Evolutionary conservation across 108 stramenopile species (phyloP).

Genomic region (Parietichytrium sp.): DNA sequence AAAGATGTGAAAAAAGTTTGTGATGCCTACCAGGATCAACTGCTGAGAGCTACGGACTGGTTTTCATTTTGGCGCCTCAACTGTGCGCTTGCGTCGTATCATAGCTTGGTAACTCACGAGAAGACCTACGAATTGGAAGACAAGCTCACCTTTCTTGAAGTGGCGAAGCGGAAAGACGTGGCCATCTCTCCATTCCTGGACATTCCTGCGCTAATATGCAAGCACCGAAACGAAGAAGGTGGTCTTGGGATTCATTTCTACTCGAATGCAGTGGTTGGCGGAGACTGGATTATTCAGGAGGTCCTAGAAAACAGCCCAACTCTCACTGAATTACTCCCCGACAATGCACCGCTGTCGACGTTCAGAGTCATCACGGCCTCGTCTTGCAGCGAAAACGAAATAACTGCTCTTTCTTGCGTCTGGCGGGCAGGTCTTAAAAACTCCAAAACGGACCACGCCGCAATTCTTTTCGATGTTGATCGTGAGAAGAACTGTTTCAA

Average conservation of each 20-base stretch:
- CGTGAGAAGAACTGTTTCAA: conserved; percentile 71
- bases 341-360: conserved; percentile 90
- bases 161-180: conserved; percentile 72
- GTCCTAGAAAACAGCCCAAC: conserved; percentile 54
- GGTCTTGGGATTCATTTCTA: conserved; percentile 93
- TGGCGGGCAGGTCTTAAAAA: conserved; percentile 86
- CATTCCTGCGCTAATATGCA: conserved; percentile 81
- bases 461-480: conserved; percentile 93
- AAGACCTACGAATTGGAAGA: conserved; percentile 85
- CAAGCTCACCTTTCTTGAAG: conserved; percentile 91
- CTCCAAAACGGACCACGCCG: conserved; percentile 89
- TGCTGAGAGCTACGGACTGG: conserved; percentile 92
- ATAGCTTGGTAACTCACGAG: conserved; percentile 76
- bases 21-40: conserved; percentile 73
- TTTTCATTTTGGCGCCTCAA: conserved; percentile 93
- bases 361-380: conserved; percentile 94
- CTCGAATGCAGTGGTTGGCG: conserved; percentile 84
- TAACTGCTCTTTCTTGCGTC: conserved; percentile 83
- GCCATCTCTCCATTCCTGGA: conserved; percentile 83
- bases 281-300: conserved; percentile 98
- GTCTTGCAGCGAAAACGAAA: conserved; percentile 11
- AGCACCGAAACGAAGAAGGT: conserved; percentile 95
- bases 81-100: conserved; percentile 83
- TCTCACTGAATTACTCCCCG: conserved; percentile 69
- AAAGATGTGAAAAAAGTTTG: conserved; percentile 57